Evolutionary conservation across 441 rosid species (phyloP), one percentile per base, ranked within the genome.

Genomic region (Adansonia rubrostipa): DNA sequence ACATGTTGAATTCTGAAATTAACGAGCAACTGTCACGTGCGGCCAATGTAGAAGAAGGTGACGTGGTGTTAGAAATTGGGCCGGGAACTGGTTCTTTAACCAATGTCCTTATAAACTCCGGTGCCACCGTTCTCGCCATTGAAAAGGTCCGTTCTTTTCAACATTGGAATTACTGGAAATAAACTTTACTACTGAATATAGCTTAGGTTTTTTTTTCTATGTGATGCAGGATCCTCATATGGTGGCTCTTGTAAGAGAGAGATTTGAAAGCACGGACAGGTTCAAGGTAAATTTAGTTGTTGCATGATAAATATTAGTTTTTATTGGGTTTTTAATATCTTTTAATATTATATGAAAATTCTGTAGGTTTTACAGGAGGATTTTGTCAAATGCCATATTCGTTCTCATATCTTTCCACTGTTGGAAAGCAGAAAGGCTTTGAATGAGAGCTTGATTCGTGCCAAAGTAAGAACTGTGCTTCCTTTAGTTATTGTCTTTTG

Each of bases 21-120:
- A 95, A 93, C 71, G 87, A 91, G 75, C 83, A 84, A 76, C 89
- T 95, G 44, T 93, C 79, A 5, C 71, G 77, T 54, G 86, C 88
- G n/a, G 98, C 95, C 40, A 70, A 84, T 60, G 87, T 95, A 24
- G 78, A 87, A 71, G 93, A 91, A 75, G 98, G 95, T 75, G 97
- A 95, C 71, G 71, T 91, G 62, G 92, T 95, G 63, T 83, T 95
- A 78, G 99, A 93, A 88, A 93, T 95, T 77, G 99, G 99, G 51
- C 96, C 97, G 0, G 98, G 97, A 62, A 95, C 98, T 20, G 98
- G 99, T 75, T 95, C 98, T 73, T 86, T 95, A 70, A 95, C 98
- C 74, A 87, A 90, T 80, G 89, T 88, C 33, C 96, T 95, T 73
- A 17, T 95, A 71, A 78, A 82, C 73, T 78, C 82, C 11, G 96